phyloP scores from a whole-genome alignment of 192 early-diverging fungal species.

The Coemansia sp. region DNA sequence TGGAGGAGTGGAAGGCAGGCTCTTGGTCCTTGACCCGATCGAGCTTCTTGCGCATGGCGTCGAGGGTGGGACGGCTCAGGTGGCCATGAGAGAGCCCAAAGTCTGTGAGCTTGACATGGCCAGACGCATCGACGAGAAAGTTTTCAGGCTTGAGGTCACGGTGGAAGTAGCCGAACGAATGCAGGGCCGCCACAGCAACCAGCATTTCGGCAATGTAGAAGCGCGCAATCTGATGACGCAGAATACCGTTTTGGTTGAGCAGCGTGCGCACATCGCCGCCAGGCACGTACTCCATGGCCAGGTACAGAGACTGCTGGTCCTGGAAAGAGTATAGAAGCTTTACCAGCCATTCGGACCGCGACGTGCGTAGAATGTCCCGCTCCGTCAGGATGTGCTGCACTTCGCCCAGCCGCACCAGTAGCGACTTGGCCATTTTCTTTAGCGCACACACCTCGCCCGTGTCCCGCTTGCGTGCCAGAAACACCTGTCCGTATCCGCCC shows the following conservation, averaged over 20 bases:
- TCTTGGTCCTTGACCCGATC: conserved; percentile 57
- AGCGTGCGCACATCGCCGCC: conserved; percentile 78
- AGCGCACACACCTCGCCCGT: conserved; percentile 66
- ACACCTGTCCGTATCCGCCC: conserved; percentile 78
- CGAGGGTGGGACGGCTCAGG: conserved; percentile 52
- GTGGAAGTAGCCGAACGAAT: conserved; percentile 87
- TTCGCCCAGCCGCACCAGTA: conserved; percentile 64
- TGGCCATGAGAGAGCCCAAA: conserved; percentile 86
- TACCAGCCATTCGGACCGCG: conserved; percentile 76
- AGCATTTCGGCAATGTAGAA: conserved; percentile 91
- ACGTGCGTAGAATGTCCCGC: conserved; percentile 67
- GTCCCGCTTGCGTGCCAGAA: conserved; percentile 65
- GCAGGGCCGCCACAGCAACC: conserved; percentile 74
- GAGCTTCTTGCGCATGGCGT: conserved; percentile 52
- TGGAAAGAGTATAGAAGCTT: conserved; percentile 88
- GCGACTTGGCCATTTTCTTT: conserved; percentile 71
- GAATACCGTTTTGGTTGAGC: conserved; percentile 67
- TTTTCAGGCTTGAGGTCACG: conserved; percentile 92
- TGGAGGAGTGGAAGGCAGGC: conserved; percentile 43
- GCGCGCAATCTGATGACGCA: conserved; percentile 71
- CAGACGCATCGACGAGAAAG: conserved; percentile 66
- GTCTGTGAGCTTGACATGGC: conserved; percentile 86
- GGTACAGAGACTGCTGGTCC: conserved; percentile 66
- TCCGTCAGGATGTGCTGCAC: conserved; percentile 71
- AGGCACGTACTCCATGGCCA: conserved; percentile 65